A percentile compares a stretch with the other conserved stretches of the same genome.
These are phyloP conservation scores for Hyaloscypha finlandica DNA, from an alignment of 495 filamentous ascomycete genomes.

Conservation along the genomic window DNA sequence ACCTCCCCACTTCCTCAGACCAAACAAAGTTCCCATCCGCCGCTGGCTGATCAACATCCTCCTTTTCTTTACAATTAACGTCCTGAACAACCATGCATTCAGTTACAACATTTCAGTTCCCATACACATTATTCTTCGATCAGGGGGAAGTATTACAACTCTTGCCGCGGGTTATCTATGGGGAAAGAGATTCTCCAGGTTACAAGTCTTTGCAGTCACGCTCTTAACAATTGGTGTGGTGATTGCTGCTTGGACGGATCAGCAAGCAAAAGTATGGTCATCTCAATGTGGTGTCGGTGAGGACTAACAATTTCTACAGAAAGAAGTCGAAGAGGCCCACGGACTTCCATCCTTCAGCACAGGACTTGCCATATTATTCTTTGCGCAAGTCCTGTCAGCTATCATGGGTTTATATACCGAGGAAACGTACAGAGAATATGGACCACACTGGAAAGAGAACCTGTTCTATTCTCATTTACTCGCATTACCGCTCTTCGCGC, in stretches of 20 bases:
- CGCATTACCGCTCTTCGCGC: constrained; percentile 67
- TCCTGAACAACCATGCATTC: constrained; percentile 97
- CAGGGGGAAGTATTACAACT: constrained; percentile 91
- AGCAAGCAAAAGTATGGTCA: constrained; percentile 69
- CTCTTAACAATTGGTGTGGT: constrained; percentile 86
- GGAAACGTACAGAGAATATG: constrained; percentile 80
- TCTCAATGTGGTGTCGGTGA: not conserved
- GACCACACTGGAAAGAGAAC: constrained; percentile 92
- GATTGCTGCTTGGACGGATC: constrained; percentile 84
- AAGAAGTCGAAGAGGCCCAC: constrained; percentile 34
- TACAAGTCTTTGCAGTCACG: constrained; percentile 77
- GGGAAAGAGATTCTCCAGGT: constrained; percentile 76
- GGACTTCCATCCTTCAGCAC: constrained; percentile 57
- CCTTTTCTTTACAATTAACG: constrained; percentile 87
- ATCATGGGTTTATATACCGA: constrained; percentile 96
- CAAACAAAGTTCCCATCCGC: constrained; percentile 77
- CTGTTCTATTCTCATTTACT: constrained; percentile 90
- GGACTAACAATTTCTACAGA: constrained; percentile 26
- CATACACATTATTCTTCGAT: constrained; percentile 94
- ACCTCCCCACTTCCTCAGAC: constrained; percentile 68
- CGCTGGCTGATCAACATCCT: constrained; percentile 88
- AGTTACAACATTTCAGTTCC: constrained; percentile 96
- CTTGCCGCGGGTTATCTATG: constrained; percentile 84
- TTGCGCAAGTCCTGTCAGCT: constrained; percentile 88
- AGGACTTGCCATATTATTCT: constrained; percentile 79